Percentiles rank a stretch among this genome's conserved stretches.
Conservation (phyloP, 352 stramenopile genomes). For the Globisporangium nodosum region DNA sequence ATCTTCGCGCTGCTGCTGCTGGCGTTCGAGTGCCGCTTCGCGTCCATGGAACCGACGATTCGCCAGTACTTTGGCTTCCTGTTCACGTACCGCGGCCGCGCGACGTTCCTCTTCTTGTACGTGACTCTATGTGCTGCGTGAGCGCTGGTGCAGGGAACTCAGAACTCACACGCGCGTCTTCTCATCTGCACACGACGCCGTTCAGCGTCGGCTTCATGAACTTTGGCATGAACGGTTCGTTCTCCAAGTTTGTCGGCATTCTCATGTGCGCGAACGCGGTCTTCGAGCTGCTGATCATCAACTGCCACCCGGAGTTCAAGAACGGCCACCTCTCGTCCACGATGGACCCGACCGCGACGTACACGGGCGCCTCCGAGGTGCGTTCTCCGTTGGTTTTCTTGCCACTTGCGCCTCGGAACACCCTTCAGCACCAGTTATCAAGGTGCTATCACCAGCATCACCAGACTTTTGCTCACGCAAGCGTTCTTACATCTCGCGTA, state of each 20-base stretch:
- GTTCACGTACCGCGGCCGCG: slow-evolving; percentile 83
- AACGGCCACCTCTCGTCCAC: slow-evolving; percentile 55
- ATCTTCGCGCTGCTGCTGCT: slow-evolving; percentile 80
- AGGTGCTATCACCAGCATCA: too few relatives aligned
- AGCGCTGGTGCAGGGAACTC: background rate
- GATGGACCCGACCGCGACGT: slow-evolving; percentile 76
- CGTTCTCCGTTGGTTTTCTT: background rate
- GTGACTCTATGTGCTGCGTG: background rate
- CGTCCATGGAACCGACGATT: slow-evolving; percentile 85
- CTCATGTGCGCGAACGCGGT: slow-evolving; percentile 77
- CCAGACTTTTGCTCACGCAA: background rate
- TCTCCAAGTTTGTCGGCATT: slow-evolving; percentile 64
- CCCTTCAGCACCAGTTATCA: too few relatives aligned
- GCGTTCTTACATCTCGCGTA: background rate
- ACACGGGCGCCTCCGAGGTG: slow-evolving; percentile 50
- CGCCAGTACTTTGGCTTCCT: slow-evolving; percentile 83
- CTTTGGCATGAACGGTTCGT: slow-evolving; percentile 76
- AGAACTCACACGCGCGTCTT: background rate
- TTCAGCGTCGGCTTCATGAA: slow-evolving; percentile 81
- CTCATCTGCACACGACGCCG: background rate
- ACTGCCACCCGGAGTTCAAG: slow-evolving; percentile 84
- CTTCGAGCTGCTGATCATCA: slow-evolving; percentile 73
- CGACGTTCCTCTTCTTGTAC: slow-evolving; percentile 80
- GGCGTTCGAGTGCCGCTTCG: slow-evolving; percentile 84
- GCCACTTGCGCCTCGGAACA: background rate